phyloP scores from a whole-genome alignment of 164 flowering plant genomes.

The Magnolia sinica region DNA sequence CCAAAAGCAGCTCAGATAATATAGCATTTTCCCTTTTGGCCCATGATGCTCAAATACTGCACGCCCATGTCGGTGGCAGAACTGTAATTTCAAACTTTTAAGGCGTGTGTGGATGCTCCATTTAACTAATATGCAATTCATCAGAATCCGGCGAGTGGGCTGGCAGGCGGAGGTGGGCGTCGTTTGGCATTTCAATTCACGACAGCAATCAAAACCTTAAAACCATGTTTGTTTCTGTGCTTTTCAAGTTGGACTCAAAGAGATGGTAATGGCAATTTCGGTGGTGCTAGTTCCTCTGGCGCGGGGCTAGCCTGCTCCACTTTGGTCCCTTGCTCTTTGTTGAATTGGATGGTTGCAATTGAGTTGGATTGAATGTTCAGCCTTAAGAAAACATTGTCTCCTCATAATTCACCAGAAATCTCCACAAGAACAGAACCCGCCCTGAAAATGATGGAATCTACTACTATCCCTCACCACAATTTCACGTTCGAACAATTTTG shows the following conservation, averaged over 20 bases:
- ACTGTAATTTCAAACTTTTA: too few relatives aligned
- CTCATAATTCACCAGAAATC: slow-evolving; percentile 61
- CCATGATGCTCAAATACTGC: too few relatives aligned
- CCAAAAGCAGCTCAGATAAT: too few relatives aligned
- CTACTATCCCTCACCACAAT: slow-evolving; percentile 77
- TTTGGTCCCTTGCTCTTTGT: neutral
- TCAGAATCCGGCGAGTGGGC: neutral
- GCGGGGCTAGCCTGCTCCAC: too few relatives aligned
- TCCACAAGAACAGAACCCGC: slow-evolving; percentile 74
- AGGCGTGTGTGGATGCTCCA: too few relatives aligned
- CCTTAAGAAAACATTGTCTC: neutral
- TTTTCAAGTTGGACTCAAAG: neutral
- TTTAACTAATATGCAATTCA: too few relatives aligned
- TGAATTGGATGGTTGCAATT: neutral
- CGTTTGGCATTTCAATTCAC: neutral
- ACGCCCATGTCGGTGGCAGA: too few relatives aligned
- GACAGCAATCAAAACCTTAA: neutral
- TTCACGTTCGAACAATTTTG: slow-evolving; percentile 42
- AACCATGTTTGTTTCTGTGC: neutral
- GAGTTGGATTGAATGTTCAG: neutral
- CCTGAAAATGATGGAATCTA: slow-evolving; percentile 70
- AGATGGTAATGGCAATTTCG: neutral
- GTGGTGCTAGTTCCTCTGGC: neutral
- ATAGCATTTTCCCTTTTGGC: too few relatives aligned
- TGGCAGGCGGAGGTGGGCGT: neutral